A percentile compares a stretch with the other conserved stretches of the same genome.
Conservation (phyloP, 2,329 filamentous ascomycete genomes). For the Polytolypa hystricis region DNA sequence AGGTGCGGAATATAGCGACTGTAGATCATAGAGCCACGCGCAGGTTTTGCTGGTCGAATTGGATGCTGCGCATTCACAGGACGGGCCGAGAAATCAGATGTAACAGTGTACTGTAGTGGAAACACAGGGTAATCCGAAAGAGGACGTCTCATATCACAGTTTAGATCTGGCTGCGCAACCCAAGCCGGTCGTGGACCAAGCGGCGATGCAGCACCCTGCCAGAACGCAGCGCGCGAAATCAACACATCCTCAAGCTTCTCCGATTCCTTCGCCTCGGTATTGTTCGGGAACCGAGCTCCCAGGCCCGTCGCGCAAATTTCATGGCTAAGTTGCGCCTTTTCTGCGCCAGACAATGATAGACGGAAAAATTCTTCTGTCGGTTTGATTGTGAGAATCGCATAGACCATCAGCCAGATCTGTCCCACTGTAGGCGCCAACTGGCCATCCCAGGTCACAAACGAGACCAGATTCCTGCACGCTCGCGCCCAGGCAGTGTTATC, state of each 20-base stretch:
- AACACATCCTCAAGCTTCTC: slow-evolving; percentile 34
- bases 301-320: slow-evolving; percentile 30
- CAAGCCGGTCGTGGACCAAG: slow-evolving; percentile 54
- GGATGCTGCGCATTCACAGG: slow-evolving; percentile 56
- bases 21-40: slow-evolving; percentile 60
- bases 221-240: slow-evolving; percentile 48
- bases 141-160: slow-evolving; percentile 17
- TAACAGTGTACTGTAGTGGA: slow-evolving; percentile 31
- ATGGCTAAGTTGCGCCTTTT: slow-evolving; percentile 16
- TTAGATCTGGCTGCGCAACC: slow-evolving; percentile 37
- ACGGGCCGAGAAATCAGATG: slow-evolving; percentile 37
- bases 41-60: slow-evolving; percentile 58
- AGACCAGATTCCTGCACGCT: slow-evolving; percentile 20
- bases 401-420: slow-evolving; percentile 31
- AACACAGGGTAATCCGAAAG: slow-evolving; percentile 20
- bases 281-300: slow-evolving; percentile 31
- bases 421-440: slow-evolving; percentile 20
- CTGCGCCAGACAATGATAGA: slow-evolving; percentile 21
- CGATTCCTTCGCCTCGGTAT: slow-evolving; percentile 20
- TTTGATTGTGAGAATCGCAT: slow-evolving; percentile 25
- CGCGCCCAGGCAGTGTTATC: slow-evolving; percentile 33
- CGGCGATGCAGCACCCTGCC: slow-evolving; percentile 59
- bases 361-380: slow-evolving; percentile 26
- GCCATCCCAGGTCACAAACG: slow-evolving; percentile 24
- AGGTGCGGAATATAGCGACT: slow-evolving; percentile 69